A percentile compares a stretch with the other conserved stretches of the same genome.
These are phyloP conservation scores for Aspergillus proliferans DNA, from an alignment of 2,329 filamentous ascomycete species.

Conservation along the genomic window DNA sequence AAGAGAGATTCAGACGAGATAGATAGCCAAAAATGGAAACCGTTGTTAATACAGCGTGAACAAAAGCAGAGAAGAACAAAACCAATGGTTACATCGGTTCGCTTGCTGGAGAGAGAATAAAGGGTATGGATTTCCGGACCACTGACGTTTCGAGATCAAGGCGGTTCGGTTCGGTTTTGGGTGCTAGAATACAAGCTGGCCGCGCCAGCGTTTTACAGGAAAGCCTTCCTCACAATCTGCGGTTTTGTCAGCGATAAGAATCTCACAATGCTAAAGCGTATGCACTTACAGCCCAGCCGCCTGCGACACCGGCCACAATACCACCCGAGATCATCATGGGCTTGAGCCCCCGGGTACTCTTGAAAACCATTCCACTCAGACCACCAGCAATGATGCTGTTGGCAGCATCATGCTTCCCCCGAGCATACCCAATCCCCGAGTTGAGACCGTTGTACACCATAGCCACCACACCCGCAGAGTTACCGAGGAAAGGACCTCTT, in stretches of 20 bases:
- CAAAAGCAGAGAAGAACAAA: conserved; percentile 23
- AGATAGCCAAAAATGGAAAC: conserved; percentile 13
- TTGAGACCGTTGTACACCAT: conserved; percentile 95
- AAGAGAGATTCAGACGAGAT: conserved; percentile 31
- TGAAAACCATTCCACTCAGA: conserved; percentile 89
- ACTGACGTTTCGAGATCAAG: conserved; percentile 11
- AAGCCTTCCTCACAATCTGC: conserved; percentile 47
- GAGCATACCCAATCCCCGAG: conserved; percentile 68
- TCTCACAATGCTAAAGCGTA: conserved; percentile 7
- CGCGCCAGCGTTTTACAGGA: conserved; percentile 37
- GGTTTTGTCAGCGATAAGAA: conserved; percentile 7
- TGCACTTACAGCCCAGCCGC: conserved; percentile 80
- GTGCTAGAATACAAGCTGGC: conserved; percentile 12
- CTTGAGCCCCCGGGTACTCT: conserved; percentile 82
- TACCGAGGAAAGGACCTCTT: conserved; percentile 88
- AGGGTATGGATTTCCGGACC: conserved; percentile 21
- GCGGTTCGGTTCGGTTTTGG: conserved; percentile 3
- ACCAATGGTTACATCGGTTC: conserved; percentile 19
- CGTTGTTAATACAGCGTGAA: conserved; percentile 34
- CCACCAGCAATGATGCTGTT: conserved; percentile 84
- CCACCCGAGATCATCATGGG: conserved; percentile 93
- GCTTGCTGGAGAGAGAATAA: conserved; percentile 20
- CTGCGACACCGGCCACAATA: conserved; percentile 79
- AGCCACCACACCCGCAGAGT: conserved; percentile 90
- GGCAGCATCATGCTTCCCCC: conserved; percentile 80